Conservation (phyloP, 257 asterid genomes). For the Rehmannia glutinosa region DNA sequence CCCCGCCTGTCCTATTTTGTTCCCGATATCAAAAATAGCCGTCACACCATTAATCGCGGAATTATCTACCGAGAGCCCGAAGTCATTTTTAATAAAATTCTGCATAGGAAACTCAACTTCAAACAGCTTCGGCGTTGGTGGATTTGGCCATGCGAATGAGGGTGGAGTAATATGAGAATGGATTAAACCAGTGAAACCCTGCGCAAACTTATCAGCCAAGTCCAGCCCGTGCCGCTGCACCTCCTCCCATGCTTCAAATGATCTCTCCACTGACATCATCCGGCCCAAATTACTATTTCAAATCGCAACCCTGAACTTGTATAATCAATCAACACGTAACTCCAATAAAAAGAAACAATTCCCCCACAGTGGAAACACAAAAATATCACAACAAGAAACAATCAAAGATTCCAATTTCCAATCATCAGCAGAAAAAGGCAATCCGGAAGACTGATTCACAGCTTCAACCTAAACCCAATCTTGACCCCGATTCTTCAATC, state of each 20-base stretch:
- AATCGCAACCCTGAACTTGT: conserved; percentile 17
- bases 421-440: neutral
- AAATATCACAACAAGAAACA: neutral
- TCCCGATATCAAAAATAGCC: conserved; percentile 90
- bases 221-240: conserved; percentile 96
- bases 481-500: conserved; percentile 17
- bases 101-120: conserved; percentile 69
- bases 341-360: neutral
- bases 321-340: neutral
- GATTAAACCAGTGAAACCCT: conserved; percentile 81
- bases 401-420: neutral
- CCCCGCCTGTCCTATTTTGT: conserved; percentile 87
- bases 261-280: conserved; percentile 93
- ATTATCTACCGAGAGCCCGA: conserved; percentile 57
- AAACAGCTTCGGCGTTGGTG: conserved; percentile 58
- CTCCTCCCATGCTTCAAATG: conserved; percentile 99
- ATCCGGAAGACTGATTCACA: neutral
- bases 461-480: neutral
- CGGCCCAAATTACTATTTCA: neutral
- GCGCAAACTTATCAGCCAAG: conserved; percentile 80
- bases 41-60: conserved; percentile 67
- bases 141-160: conserved; percentile 72
- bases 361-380: neutral
- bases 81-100: conserved; percentile 54
- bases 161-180: conserved; percentile 83